Conservation (phyloP, 2,329 filamentous ascomycete species). For the Sporothrix phasma region DNA sequence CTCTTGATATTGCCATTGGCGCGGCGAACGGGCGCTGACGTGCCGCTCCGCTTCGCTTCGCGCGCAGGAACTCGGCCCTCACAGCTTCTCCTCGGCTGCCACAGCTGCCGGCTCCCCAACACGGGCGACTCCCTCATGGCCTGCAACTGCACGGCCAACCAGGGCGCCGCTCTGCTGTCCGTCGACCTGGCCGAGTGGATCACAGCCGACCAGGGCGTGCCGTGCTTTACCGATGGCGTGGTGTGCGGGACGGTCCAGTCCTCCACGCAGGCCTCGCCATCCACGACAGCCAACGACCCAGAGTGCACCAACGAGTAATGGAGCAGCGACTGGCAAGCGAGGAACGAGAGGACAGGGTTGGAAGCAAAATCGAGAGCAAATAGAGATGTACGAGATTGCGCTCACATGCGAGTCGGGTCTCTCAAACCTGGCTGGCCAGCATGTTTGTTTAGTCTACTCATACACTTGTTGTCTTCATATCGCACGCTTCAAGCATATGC, state of each 20-base stretch:
- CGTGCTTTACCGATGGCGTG: slow-evolving; percentile 13
- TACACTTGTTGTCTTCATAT: too few species aligned
- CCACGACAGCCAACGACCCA: neutral
- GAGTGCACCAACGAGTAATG: neutral
- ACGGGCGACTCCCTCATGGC: slow-evolving; percentile 1
- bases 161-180: neutral
- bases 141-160: slow-evolving; percentile 13
- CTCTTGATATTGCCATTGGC: neutral
- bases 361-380: neutral
- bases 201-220: slow-evolving; percentile 7
- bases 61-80: slow-evolving; percentile 6
- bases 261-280: neutral
- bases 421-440: too few species aligned
- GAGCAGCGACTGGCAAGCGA: neutral
- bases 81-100: slow-evolving; percentile 11
- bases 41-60: neutral
- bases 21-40: neutral
- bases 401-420: too few species aligned
- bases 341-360: too few species aligned
- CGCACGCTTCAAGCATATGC: too few species aligned
- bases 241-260: slow-evolving; percentile 6
- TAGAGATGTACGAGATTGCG: too few species aligned
- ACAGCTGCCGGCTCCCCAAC: neutral
- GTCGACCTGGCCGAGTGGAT: slow-evolving; percentile 12
- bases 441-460: too few species aligned